Percentiles rank a stretch among this genome's conserved stretches.
Conservation (phyloP, 345 rosid genomes). For the Toxicodendron radicans region DNA sequence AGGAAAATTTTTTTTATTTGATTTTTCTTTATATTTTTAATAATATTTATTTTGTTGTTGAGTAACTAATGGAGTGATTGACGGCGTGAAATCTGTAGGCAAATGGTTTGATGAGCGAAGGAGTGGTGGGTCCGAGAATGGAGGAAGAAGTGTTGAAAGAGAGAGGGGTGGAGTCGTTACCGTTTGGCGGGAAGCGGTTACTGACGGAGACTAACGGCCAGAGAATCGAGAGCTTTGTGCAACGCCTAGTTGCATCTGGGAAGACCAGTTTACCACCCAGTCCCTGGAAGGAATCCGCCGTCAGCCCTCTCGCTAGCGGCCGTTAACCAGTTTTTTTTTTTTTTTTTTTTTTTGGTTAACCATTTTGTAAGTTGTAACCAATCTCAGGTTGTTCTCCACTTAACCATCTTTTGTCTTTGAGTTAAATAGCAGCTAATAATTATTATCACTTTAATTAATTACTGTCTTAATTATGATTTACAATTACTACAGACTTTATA, state of each 20-base stretch:
- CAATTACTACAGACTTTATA: no score
- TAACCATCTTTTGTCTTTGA: constrained; percentile 10
- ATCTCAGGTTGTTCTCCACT: constrained; percentile 12
- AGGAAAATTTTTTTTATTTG: neutral
- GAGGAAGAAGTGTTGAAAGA: constrained; percentile 65
- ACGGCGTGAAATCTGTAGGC: constrained; percentile 51
- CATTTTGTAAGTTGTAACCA: constrained; percentile 11
- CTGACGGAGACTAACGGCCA: constrained; percentile 83
- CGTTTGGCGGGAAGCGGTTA: constrained; percentile 89
- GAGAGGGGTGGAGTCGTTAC: constrained; percentile 80
- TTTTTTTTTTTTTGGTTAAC: neutral
- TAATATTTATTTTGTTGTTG: neutral
- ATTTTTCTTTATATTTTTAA: neutral
- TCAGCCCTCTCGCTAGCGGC: constrained; percentile 60
- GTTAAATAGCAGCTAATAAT: constrained; percentile 18
- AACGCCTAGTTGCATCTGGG: constrained; percentile 76
- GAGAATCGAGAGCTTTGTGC: constrained; percentile 71
- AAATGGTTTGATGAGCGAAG: constrained; percentile 49
- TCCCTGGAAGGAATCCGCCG: constrained; percentile 79
- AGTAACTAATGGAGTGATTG: constrained; percentile 16
- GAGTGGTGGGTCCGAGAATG: constrained; percentile 37
- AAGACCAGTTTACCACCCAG: constrained; percentile 80
- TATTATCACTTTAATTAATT: neutral
- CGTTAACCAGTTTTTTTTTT: constrained; percentile 33
- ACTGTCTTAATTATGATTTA: neutral